A percentile compares a stretch with the other conserved stretches of the same genome.
phyloP scores from a whole-genome alignment of 768 basidiomycete genomes.

The Mycena galopus region DNA sequence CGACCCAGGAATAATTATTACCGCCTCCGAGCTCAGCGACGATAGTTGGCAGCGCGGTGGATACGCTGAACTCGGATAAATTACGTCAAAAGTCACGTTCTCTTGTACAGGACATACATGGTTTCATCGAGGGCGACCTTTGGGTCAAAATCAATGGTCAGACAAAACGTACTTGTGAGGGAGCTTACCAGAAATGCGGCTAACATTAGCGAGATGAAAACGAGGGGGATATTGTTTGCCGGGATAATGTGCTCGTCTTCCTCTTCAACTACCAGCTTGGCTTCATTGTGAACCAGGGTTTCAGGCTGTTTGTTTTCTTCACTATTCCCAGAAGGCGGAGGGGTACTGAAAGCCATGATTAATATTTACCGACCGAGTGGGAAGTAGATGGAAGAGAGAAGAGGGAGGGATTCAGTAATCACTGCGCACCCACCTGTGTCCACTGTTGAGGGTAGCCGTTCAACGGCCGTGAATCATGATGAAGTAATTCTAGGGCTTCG shows the following conservation, averaged over 20 bases:
- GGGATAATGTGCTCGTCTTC: conserved; percentile 35
- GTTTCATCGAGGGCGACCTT: conserved; percentile 60
- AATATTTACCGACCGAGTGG: neutral
- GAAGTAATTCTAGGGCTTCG: neutral
- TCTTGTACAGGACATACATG: conserved; percentile 45
- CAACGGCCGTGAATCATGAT: neutral
- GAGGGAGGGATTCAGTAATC: neutral
- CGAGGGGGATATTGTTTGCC: conserved; percentile 31
- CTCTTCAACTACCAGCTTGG: conserved; percentile 18
- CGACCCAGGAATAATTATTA: conserved; percentile 78
- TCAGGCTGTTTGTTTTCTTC: neutral
- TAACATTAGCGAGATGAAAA: conserved; percentile 32
- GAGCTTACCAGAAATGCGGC: conserved; percentile 27
- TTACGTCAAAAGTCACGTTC: neutral
- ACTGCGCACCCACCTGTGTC: neutral
- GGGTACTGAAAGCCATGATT: neutral
- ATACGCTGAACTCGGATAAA: conserved; percentile 53
- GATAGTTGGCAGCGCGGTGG: conserved; percentile 82
- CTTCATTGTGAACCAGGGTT: conserved; percentile 1
- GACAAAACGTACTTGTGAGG: neutral
- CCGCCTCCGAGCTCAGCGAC: conserved; percentile 73
- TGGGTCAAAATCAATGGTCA: neutral
- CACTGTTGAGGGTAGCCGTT: neutral
- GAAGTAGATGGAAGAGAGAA: neutral
- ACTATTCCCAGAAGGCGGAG: neutral